Evolutionary conservation across 169 alveolate species (phyloP).

Genomic region (Babesia sp.): DNA sequence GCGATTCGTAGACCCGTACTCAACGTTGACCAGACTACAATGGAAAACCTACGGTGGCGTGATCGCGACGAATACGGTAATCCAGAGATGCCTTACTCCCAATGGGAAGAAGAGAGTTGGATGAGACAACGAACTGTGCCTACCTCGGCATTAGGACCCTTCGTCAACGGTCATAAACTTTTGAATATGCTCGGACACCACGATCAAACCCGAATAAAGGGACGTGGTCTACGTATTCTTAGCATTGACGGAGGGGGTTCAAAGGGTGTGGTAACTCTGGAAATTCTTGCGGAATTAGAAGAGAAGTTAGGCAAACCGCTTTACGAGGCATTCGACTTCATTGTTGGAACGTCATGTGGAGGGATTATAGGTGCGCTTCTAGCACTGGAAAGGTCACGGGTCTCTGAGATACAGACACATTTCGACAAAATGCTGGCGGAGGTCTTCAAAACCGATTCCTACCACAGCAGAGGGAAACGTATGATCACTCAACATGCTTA

Average conservation of each 20-base stretch:
- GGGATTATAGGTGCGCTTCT: constrained; percentile 79
- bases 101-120: constrained; percentile 47
- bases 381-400: constrained; percentile 78
- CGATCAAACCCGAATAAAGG: constrained; percentile 21
- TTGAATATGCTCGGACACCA: constrained; percentile 62
- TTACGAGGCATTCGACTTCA: constrained; percentile 80
- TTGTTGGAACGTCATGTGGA: constrained; percentile 87
- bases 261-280: constrained; percentile 82
- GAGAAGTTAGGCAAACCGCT: constrained; percentile 62
- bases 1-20: neutral
- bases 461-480: constrained; percentile 73
- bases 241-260: constrained; percentile 87
- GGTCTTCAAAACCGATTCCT: constrained; percentile 76
- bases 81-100: neutral
- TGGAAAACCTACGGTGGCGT: neutral
- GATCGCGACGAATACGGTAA: constrained; percentile 15
- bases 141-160: constrained; percentile 33
- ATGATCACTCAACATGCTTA: constrained; percentile 77
- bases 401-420: constrained; percentile 69
- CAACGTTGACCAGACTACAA: neutral
- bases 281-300: constrained; percentile 69
- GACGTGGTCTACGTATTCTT: constrained; percentile 74
- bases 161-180: constrained; percentile 53
- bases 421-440: constrained; percentile 77
- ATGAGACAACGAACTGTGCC: constrained; percentile 17